Evolutionary conservation across 306 rosid genomes (phyloP).

Genomic region (Elaeagnus macrophylla): DNA sequence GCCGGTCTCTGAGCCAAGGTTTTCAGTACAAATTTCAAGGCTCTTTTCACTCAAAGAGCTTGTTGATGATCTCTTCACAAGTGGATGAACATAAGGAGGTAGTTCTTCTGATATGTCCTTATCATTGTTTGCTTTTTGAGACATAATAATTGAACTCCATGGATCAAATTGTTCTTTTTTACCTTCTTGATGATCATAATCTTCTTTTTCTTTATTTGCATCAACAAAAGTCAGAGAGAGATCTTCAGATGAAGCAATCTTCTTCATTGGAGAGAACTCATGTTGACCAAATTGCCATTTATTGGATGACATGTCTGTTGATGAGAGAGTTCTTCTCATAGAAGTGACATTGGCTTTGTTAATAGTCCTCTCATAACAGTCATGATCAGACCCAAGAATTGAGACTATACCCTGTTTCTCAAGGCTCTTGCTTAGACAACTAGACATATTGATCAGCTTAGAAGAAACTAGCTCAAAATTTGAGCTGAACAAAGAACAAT

Average conservation of each 20-base stretch:
- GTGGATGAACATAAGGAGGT: constrained; percentile 73
- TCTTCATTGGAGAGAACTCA: constrained; percentile 39
- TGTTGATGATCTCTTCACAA: constrained; percentile 44
- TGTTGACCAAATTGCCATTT: constrained; percentile 53
- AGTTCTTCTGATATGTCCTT: constrained; percentile 12
- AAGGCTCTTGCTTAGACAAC: neutral
- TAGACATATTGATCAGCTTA: no score
- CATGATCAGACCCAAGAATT: constrained; percentile 40
- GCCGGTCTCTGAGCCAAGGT: constrained; percentile 94
- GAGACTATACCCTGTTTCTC: constrained; percentile 62
- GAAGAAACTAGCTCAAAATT: no score
- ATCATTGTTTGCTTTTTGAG: constrained; percentile 24
- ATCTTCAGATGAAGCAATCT: constrained; percentile 41
- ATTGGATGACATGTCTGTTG: constrained; percentile 81
- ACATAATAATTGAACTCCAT: constrained; percentile 49
- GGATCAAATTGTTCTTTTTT: constrained; percentile 26
- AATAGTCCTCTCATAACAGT: constrained; percentile 12
- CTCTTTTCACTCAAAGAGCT: constrained; percentile 48
- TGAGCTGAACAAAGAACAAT: no score
- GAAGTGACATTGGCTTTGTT: constrained; percentile 25
- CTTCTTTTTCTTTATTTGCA: constrained; percentile 7
- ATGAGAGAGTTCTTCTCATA: constrained; percentile 57
- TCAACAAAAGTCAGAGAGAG: constrained; percentile 18
- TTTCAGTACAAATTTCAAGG: constrained; percentile 75
- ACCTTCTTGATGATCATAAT: constrained; percentile 1